Evolutionary conservation across 2,329 filamentous ascomycete genomes (phyloP).

Genomic region (Sphaerulina musiva): DNA sequence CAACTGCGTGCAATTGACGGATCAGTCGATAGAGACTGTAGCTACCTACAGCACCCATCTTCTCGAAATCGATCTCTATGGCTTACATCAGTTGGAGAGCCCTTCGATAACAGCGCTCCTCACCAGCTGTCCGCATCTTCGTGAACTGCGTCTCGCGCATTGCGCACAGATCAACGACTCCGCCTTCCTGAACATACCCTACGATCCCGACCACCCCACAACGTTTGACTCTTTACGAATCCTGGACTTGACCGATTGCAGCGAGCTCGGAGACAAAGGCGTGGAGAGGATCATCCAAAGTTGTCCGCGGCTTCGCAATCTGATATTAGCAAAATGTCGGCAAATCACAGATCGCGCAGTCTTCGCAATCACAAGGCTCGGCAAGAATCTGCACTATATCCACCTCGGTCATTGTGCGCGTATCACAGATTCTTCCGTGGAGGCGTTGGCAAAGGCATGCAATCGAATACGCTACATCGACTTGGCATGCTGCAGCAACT

Average conservation of each 20-base stretch:
- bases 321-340: conserved; percentile 90
- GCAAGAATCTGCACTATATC: conserved; percentile 94
- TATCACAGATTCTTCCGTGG: conserved; percentile 84
- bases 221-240: conserved; percentile 82
- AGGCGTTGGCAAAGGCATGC: conserved; percentile 73
- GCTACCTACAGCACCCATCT: conserved; percentile 85
- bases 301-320: conserved; percentile 80
- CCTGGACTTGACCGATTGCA: conserved; percentile 84
- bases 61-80: conserved; percentile 90
- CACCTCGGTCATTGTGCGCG: conserved; percentile 89
- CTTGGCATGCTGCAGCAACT: conserved; percentile 81
- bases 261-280: conserved; percentile 73
- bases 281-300: conserved; percentile 81
- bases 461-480: conserved; percentile 97
- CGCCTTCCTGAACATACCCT: conserved; percentile 76
- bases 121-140: conserved; percentile 69
- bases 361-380: conserved; percentile 75
- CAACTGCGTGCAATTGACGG: conserved; percentile 76
- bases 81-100: conserved; percentile 74
- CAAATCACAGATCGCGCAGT: conserved; percentile 88
- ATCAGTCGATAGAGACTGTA: conserved; percentile 75
- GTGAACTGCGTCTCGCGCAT: conserved; percentile 79
- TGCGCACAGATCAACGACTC: conserved; percentile 78
- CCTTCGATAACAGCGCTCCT: conserved; percentile 76
- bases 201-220: conserved; percentile 45